Base-by-base conservation (phyloP, 495 filamentous ascomycete genomes). In the Viridothelium virens region DNA sequence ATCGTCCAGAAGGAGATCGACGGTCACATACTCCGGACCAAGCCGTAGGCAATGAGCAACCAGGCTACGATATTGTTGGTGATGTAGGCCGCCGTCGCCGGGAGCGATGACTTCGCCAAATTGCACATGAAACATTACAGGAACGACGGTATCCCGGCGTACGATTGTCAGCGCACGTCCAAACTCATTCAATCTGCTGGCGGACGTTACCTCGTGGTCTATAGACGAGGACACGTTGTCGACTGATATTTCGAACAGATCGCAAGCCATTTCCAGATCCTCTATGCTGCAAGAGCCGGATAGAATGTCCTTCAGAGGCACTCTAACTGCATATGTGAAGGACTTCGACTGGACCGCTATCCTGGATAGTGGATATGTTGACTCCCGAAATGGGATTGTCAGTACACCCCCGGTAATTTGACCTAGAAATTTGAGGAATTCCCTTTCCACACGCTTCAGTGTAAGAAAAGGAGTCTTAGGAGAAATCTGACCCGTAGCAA, bases 161-260 rank as follows among this genome's bases (percentile, higher is more conserved):
- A 88, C 79, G n/a, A 77, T 77, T 0, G 85, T 83, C 31, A 87
- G 81, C 36, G 82, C 81, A 34, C 78, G 76, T 59, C 86, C 83
- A 68, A 89, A 82, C 70, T 81, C 67, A 75, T 79, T 69, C 65
- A 73, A 68, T 71, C 78, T 70, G 56, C 65, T 63, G 33, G 38
- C 14, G 14, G 38, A 53, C 9, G 63, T 38, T 18, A 12, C 9
- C 56, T 44, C 61, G 6, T 3, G 34, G 1, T 10, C 37, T 47
- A 5, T 12, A 11, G 37, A 2, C 4, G n/a, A 46, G 16, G 10
- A 6, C n/a, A 64, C 31, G 12, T 61, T 56, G 70, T 90, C 88
- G 48, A 90, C 81, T 50, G 87, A 85, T 0, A 91, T 74, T 72
- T 92, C 89, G 46, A 92, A 83, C 12, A 84, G 87, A 77, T 92